phyloP scores from a whole-genome alignment of 805 yeast genomes.

The Zygotorulaspora danielsina region DNA sequence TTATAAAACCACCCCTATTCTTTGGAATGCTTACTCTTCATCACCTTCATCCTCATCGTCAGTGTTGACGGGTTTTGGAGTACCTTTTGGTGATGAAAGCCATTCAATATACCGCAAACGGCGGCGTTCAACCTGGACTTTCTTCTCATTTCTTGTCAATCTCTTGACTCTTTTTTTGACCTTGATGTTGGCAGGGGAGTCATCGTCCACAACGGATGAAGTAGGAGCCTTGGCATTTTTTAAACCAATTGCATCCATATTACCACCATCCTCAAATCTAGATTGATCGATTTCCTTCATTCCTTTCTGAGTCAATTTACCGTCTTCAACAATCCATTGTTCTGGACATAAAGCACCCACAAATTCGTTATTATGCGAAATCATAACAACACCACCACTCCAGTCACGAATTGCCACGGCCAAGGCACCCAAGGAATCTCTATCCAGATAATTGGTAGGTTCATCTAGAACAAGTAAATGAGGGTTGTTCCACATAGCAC shows the following conservation, averaged over 20 bases:
- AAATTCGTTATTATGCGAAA: constrained; percentile 94
- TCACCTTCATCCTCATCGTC: constrained; percentile 64
- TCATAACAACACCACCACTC: constrained; percentile 98
- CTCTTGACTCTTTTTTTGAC: constrained; percentile 91
- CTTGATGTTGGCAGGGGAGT: constrained; percentile 94
- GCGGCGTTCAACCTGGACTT: constrained; percentile 86
- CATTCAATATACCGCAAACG: constrained; percentile 91
- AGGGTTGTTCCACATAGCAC: constrained; percentile 99
- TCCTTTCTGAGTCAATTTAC: constrained; percentile 81
- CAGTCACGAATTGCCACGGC: constrained; percentile 98
- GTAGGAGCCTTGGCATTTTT: constrained; percentile 47
- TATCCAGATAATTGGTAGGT: constrained; percentile 96
- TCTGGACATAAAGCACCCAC: constrained; percentile 98
- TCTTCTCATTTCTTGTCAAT: constrained; percentile 95
- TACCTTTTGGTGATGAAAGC: constrained; percentile 95
- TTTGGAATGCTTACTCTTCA: constrained; percentile 8
- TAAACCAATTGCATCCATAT: constrained; percentile 45
- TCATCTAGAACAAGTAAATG: constrained; percentile 94
- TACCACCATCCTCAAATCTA: constrained; percentile 78
- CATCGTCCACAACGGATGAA: constrained; percentile 56
- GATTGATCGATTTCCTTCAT: constrained; percentile 66
- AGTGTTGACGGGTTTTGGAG: constrained; percentile 90
- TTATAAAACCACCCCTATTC: background rate
- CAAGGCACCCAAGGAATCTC: constrained; percentile 96
- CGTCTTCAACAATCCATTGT: constrained; percentile 96